Evolutionary conservation across 2,329 filamentous ascomycete species (phyloP).

Genomic region (Ophiocordyceps australis): DNA sequence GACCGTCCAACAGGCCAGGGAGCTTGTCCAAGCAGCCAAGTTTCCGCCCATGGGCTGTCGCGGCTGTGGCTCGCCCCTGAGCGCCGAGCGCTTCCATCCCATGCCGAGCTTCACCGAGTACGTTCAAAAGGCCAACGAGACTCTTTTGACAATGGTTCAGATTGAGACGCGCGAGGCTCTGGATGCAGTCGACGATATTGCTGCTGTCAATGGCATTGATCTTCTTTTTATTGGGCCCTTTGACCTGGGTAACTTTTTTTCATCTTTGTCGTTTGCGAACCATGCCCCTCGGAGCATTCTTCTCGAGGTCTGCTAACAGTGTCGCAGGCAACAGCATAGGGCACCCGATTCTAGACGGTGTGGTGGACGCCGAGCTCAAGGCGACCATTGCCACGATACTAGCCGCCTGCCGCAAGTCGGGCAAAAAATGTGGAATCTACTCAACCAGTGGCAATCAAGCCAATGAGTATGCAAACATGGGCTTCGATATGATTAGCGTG

Average conservation of each 20-base stretch:
- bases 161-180: slow-evolving; percentile 49
- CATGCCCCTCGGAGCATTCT: not conserved
- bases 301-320: slow-evolving; percentile 3
- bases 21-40: slow-evolving; percentile 27
- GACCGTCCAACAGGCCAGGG: slow-evolving; percentile 23
- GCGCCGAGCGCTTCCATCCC: slow-evolving; percentile 21
- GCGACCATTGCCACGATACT: slow-evolving; percentile 40
- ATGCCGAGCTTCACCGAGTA: slow-evolving; percentile 26
- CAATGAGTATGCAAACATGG: slow-evolving; percentile 31
- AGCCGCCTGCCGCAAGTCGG: slow-evolving; percentile 36
- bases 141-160: slow-evolving; percentile 45
- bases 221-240: slow-evolving; percentile 49
- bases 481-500: slow-evolving; percentile 43
- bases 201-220: slow-evolving; percentile 39
- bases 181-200: slow-evolving; percentile 41
- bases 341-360: slow-evolving; percentile 39
- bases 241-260: slow-evolving; percentile 28
- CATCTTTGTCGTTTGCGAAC: too few relatives aligned
- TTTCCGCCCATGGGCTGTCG: slow-evolving; percentile 29
- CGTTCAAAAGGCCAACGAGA: slow-evolving; percentile 28
- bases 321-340: slow-evolving; percentile 36
- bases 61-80: slow-evolving; percentile 30
- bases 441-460: slow-evolving; percentile 37
- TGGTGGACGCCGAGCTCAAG: slow-evolving; percentile 38
- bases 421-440: slow-evolving; percentile 49